Evolutionary conservation across 2,329 filamentous ascomycete genomes (phyloP), one percentile per base, ranked within the genome.

Genomic region (Bipolaris zeicola): DNA sequence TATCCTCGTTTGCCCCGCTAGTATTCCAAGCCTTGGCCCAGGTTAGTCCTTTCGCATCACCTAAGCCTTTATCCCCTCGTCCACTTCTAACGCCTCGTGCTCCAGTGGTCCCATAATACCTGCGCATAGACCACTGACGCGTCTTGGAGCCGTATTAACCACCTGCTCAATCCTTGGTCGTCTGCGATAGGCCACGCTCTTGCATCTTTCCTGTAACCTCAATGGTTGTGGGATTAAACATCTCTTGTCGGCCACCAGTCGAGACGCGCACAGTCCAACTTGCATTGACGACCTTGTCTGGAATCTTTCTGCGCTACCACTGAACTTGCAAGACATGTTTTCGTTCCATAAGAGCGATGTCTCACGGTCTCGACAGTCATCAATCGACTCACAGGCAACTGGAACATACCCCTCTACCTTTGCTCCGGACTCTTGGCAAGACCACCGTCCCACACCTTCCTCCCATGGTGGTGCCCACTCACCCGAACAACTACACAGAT

Each of bases 301-400:
- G 26, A 16, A 45, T 55, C 47, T 38, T 59, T 37, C 51, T 52
- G 37, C 51, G 44, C 41, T 47, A 52, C 57, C 43, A 51, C 48
- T 41, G 61, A 56, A 55, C 53, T 50, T 10, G 50, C 45, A 60
- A 61, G 60, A 66, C 31, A 76, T 77, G 74, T 75, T 76, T 60
- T 58, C 67, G 28, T 76, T 73, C 47, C 71, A 75, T 68, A 76
- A 74, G 58, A 71, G 53, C 61, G 71, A 70, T 53, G 58, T 62
- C 6, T 63, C 68, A 34, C 67, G 61, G 54, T 75, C 71, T 26
- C 69, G 67, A 52, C 72, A 72, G 52, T 72, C 72, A 36, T 75
- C 72, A 28, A 56, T 71, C 57, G 73, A 76, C 53, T 70, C 66
- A 44, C 61, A 63, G 53, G 62, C 66, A 41, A 61, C 61, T 41